Conservation (phyloP, 1,284 basidiomycete species). For the Athelia sp. region DNA sequence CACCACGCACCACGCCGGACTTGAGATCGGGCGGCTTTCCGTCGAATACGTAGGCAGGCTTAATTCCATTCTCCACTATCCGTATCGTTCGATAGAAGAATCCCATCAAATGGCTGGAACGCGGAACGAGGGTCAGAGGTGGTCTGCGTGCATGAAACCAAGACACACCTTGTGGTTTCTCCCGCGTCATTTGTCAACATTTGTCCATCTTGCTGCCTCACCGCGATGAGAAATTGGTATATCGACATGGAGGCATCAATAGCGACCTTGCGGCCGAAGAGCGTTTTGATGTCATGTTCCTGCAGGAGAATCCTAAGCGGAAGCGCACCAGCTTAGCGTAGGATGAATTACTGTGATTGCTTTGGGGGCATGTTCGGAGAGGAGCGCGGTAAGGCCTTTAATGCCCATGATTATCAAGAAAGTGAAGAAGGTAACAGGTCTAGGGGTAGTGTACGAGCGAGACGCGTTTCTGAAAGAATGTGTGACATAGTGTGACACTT, state of each 20-base stretch:
- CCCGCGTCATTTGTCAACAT: conserved; percentile 95
- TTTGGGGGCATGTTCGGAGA: conserved; percentile 86
- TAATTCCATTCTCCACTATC: conserved; percentile 99
- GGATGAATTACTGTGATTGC: conserved; percentile 54
- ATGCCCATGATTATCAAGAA: conserved; percentile 60
- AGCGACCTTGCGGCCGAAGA: conserved; percentile 97
- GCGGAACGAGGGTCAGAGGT: not conserved
- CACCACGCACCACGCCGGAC: conserved; percentile 80
- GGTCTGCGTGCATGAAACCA: conserved; percentile 1
- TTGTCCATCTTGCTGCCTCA: conserved; percentile 94
- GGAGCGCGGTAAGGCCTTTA: conserved; percentile 88
- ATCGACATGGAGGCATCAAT: conserved; percentile 98
- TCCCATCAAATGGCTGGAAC: conserved; percentile 86
- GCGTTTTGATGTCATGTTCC: conserved; percentile 94
- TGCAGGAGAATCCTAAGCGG: conserved; percentile 16
- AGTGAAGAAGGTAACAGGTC: not conserved
- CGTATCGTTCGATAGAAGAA: conserved; percentile 97
- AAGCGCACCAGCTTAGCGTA: not conserved
- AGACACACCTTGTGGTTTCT: conserved; percentile 79
- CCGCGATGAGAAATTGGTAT: conserved; percentile 97
- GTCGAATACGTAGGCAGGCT: conserved; percentile 98
- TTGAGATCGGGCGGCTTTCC: conserved; percentile 98
- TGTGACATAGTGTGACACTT: too few relatives aligned
- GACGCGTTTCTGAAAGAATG: too few relatives aligned
- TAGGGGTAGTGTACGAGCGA: too few relatives aligned